Base-by-base conservation (phyloP, 495 filamentous ascomycete species). In the Talaromyces nanjingensis region DNA sequence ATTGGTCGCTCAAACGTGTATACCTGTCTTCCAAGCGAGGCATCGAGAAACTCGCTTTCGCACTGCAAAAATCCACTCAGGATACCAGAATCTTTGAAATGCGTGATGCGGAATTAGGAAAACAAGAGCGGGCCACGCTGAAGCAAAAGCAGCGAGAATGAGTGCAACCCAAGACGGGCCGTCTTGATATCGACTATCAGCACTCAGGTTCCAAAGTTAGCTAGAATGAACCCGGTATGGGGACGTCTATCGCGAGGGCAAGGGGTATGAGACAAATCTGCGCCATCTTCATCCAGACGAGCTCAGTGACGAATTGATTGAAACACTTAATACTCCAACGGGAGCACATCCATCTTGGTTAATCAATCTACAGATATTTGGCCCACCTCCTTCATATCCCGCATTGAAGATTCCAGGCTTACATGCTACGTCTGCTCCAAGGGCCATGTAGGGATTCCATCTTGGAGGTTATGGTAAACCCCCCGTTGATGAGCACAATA, bases 201-300 rank as follows among this genome's bases (percentile, higher is more conserved):
- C 97, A 94, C 98, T 98, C 80, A 84, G 92, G 27, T 96, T 94
- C 70, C 94, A 98, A 73, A 96, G 90, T 42, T 98, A 98, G 71
- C 94, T 94, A 1, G 87, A 92, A 66, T 76, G 98, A 58, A 98
- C 94, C 47, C 85, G 92, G 20, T 98, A 96, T 69, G 94, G 94
- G 29, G 94, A 98, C 73, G 92, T 98, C 18, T 98, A 98, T 74
- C 97, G 97, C 71, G 94, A 98, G 70, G 94, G 94, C 68, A 98
- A 98, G 72, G 94, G 98, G 75, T 96, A 91, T 73, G 94, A 98
- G 75, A 96, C 93, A 6, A 96, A 98, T 77, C 81, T 96, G 55
- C 86, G 86, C 67, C 90, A 97, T 76, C 82, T 97, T 55, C 87
- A 90, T 60, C 91, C 94, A 3, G 94, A 94, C 42, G 93, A 98